These are phyloP conservation scores for Steccherinum ochraceum DNA, from an alignment of 768 basidiomycete species.

Conservation along the genomic window DNA sequence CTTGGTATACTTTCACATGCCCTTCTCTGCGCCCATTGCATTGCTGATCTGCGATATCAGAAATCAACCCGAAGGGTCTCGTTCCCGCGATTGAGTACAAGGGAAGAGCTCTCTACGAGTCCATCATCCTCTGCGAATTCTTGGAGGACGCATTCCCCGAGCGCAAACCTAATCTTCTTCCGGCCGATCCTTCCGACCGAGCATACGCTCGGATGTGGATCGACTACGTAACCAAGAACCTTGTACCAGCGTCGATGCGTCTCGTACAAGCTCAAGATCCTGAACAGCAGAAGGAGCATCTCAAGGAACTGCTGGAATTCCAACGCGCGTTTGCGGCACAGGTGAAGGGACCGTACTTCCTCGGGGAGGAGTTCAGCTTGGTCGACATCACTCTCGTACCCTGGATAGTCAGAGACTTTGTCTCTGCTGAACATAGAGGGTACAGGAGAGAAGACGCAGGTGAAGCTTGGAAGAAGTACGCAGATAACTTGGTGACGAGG, in stretches of 20 bases:
- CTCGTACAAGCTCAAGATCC: constrained; percentile 26
- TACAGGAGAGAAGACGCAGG: constrained; percentile 39
- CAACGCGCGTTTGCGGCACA: constrained; percentile 30
- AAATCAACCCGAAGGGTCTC: constrained; percentile 64
- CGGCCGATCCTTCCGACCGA: constrained; percentile 43
- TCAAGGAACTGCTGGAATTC: constrained; percentile 31
- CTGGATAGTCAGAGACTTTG: constrained; percentile 44
- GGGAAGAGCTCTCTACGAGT: constrained; percentile 55
- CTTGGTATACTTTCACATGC: constrained; percentile 30
- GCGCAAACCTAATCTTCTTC: constrained; percentile 41
- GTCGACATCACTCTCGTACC: constrained; percentile 53
- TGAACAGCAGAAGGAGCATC: constrained; percentile 29
- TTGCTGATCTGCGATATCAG: constrained; percentile 21
- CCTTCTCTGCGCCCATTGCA: background rate
- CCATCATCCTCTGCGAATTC: constrained; percentile 57
- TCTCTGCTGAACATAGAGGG: constrained; percentile 42
- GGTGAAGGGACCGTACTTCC: constrained; percentile 47
- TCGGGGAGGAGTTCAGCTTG: constrained; percentile 45
- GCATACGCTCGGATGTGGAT: constrained; percentile 51
- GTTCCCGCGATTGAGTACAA: constrained; percentile 53
- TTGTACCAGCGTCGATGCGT: constrained; percentile 48
- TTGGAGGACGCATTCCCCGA: constrained; percentile 54
- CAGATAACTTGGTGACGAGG: constrained; percentile 32
- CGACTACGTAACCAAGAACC: constrained; percentile 46
- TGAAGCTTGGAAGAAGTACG: constrained; percentile 39